Base-by-base conservation (phyloP, 164 flowering plant species). In the Annona squamosa region DNA sequence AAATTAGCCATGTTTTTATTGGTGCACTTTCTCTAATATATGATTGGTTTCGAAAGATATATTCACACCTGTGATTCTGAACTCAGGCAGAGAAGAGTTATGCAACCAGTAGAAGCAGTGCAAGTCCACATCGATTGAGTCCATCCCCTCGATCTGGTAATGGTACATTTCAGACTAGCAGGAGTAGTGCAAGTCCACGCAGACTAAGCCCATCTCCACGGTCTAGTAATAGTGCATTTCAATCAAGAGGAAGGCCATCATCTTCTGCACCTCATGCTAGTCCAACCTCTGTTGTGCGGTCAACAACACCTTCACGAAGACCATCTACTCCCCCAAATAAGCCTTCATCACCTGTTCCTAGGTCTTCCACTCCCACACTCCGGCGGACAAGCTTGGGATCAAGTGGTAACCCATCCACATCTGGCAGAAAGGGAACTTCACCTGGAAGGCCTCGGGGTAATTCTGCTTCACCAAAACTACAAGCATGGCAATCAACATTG, bases 161-260 rank as follows among this genome's bases (percentile, higher is more conserved):
- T 69, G 79, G 83, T 67, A 73, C 79, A 2, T 70, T 74, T 56
- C 89, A 82, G 77, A 88, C 85, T 76, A 86, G 85, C 77, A 89
- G 90, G 81, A 89, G 92, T 48, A 89, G 98, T 81, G 83, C 93
- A 18, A 94, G 98, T 81, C 98, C 98, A 43, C 89, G 86, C 74
- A 90, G 96, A 46, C 77, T 82, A 59, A 92, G 93, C 80, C 90
- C 94, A 78, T 94, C 97, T 70, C 94, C 93, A 76, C 84, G 87
- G 41, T 85, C 94, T 62, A 83, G 85, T 16, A 85, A 47, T 66
- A 78, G 82, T 63, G 69, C 79, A 2, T 70, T 76, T 46, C 88
- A 81, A 75, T 81, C 94, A 56, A 84, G 92, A 72, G 92, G 94
- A 80, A 84, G 89, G 79, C 84, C 92, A 69, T 84, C 92, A 69